Evolutionary conservation across 1,284 basidiomycete species (phyloP), one percentile per base, ranked within the genome.

Genomic region (Mycena citricolor): DNA sequence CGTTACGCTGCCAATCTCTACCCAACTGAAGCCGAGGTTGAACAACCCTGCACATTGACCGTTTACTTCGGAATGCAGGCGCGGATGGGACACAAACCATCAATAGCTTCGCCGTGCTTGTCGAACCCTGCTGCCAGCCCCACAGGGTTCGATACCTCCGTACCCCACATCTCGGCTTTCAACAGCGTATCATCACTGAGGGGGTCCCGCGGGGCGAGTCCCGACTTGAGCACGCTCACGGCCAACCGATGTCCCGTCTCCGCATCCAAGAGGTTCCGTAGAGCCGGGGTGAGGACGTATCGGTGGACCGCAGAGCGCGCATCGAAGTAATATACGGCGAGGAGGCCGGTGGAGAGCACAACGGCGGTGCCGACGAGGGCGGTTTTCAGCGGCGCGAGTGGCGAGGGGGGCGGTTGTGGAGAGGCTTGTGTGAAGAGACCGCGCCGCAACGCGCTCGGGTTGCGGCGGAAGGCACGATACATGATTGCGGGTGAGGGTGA

Each of bases 91-190:
- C 12, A 42, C 14, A 44, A 39, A 79, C 95, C 95, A 58, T 99
- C 94, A 55, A 98, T 86, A 7, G 94, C 94, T 63, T 97, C 88
- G 3, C 87, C 95, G 57, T 99, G 86, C 70, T 99, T 99, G 77
- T 99, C 95, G 61, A 98, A 98, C 0, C 97, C 95, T 25, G 97
- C 95, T 1, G 95, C 95, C 6, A 99, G 70, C 17, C 95, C 94
- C 24, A 99, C 69, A 0, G 97, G 95, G 65, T 92, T 98, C 4
- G 77, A 76, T 21, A 97, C 65, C 36, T 74, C 71, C 52, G 81
- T 69, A n/a, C 85, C 94, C 80, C 93, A 95, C 6, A 98, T 93
- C 76, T 90, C 78, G 26, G 80, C 73, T 42, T 74, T 73, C 35
- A 98, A 71, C 34, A 78, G 69, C 37, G 77, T 73, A 52, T 90